These are phyloP conservation scores for Scedosporium apiospermum DNA, from an alignment of 2,329 filamentous ascomycete genomes.

Conservation along the genomic window DNA sequence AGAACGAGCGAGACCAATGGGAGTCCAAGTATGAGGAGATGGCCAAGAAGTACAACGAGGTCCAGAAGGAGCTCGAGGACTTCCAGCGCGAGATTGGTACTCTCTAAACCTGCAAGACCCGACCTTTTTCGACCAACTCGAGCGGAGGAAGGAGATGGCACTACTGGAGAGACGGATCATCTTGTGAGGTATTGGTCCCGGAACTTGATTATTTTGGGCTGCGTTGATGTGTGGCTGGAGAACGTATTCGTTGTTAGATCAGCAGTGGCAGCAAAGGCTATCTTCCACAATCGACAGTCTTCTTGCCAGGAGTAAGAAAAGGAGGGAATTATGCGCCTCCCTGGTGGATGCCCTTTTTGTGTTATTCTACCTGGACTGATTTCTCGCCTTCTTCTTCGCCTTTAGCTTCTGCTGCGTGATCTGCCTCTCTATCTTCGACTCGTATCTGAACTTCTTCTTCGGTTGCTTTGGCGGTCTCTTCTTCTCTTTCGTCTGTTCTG, in stretches of 20 bases:
- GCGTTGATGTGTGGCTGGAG: background rate
- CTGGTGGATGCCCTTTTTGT: constrained; percentile 4
- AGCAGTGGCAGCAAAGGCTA: background rate
- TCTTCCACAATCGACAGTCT: background rate
- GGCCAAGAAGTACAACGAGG: constrained; percentile 72
- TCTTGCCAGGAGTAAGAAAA: background rate
- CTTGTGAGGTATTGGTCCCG: background rate
- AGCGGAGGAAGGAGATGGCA: background rate
- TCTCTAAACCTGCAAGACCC: constrained; percentile 53
- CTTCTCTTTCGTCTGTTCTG: constrained; percentile 18
- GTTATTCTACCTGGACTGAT: constrained; percentile 1
- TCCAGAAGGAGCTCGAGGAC: constrained; percentile 86
- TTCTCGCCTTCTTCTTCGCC: constrained; percentile 44
- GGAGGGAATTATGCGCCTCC: background rate
- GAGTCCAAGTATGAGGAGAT: constrained; percentile 98
- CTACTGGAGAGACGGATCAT: background rate
- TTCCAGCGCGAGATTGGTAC: constrained; percentile 88
- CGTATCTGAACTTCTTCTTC: constrained; percentile 89
- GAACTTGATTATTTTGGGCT: background rate
- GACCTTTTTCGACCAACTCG: constrained; percentile 7
- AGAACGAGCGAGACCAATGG: constrained; percentile 86
- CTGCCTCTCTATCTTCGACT: constrained; percentile 77
- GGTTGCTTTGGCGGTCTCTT: constrained; percentile 31
- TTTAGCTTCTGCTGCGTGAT: constrained; percentile 61
- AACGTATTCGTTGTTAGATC: background rate